phyloP scores from a whole-genome alignment of 2,329 filamentous ascomycete species.

The Huntiella savannae region DNA sequence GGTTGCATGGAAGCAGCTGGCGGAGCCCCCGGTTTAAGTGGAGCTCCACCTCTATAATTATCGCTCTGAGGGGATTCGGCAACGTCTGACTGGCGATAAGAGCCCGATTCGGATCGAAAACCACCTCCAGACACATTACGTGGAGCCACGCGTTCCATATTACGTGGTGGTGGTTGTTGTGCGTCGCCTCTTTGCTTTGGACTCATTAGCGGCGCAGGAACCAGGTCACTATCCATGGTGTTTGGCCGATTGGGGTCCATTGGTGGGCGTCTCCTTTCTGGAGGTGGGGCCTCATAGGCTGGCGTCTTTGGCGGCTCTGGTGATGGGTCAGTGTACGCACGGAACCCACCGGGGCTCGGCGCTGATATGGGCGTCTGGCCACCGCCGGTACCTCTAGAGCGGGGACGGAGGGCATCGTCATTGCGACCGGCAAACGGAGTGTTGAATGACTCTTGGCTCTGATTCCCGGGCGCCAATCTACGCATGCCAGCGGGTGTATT shows the following conservation, averaged over 20 bases:
- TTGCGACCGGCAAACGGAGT: constrained; percentile 18
- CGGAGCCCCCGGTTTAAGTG: background rate
- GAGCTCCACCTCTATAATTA: constrained; percentile 5
- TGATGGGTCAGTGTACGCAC: constrained; percentile 8
- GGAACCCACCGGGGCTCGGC: constrained; percentile 2
- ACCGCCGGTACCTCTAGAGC: constrained; percentile 29
- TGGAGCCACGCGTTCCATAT: constrained; percentile 28
- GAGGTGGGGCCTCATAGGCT: constrained; percentile 27
- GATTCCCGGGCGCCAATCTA: constrained; percentile 30
- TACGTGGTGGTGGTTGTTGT: constrained; percentile 28
- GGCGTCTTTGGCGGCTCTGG: constrained; percentile 13
- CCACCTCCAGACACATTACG: constrained; percentile 22
- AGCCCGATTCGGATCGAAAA: constrained; percentile 12
- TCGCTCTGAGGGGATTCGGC: constrained; percentile 9
- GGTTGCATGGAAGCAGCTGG: constrained; percentile 11
- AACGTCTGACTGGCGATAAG: constrained; percentile 11
- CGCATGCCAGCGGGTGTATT: constrained; percentile 24
- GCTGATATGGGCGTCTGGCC: background rate
- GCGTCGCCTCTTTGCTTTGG: constrained; percentile 25
- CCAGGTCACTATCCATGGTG: constrained; percentile 31
- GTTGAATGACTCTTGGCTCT: constrained; percentile 35
- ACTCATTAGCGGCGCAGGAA: constrained; percentile 39
- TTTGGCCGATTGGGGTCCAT: constrained; percentile 41
- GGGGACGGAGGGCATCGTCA: constrained; percentile 32
- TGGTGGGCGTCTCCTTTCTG: constrained; percentile 45